Evolutionary conservation across 768 basidiomycete genomes (phyloP).

Genomic region (Gelatoporia subvermispora): DNA sequence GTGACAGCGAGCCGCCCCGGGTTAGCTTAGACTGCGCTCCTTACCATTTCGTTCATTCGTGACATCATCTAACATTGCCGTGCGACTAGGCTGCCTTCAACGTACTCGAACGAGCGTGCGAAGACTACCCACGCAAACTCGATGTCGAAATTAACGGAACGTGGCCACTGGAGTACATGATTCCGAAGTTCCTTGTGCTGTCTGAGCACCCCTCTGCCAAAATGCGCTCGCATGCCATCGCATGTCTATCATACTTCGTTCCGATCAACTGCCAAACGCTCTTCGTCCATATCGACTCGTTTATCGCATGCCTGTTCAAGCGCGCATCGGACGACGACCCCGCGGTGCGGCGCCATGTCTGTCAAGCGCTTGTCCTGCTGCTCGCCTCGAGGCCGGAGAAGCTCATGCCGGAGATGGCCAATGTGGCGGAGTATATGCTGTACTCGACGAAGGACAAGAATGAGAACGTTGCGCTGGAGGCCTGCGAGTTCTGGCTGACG

Average conservation of each 20-base stretch:
- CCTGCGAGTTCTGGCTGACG: slow-evolving; percentile 99
- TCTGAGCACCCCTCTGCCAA: slow-evolving; percentile 82
- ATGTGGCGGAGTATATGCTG: slow-evolving; percentile 98
- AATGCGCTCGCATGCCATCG: slow-evolving; percentile 90
- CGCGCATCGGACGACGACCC: slow-evolving; percentile 91
- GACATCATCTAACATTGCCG: slow-evolving; percentile 3
- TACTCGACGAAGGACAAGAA: slow-evolving; percentile 98
- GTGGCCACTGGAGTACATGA: slow-evolving; percentile 93
- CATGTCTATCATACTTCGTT: slow-evolving; percentile 92
- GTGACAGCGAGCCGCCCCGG: too few relatives aligned
- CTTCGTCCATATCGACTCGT: slow-evolving; percentile 85
- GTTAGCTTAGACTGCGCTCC: too few relatives aligned
- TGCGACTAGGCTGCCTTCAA: slow-evolving; percentile 80
- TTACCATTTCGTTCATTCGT: neutral
- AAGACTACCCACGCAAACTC: slow-evolving; percentile 94
- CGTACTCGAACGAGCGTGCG: slow-evolving; percentile 91
- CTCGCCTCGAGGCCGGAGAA: slow-evolving; percentile 93
- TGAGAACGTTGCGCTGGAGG: slow-evolving; percentile 93
- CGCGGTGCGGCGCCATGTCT: slow-evolving; percentile 92
- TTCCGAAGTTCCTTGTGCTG: slow-evolving; percentile 89
- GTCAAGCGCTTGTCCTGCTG: slow-evolving; percentile 90
- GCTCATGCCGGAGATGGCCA: slow-evolving; percentile 91
- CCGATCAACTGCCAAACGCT: slow-evolving; percentile 84
- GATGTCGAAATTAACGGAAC: slow-evolving; percentile 90
- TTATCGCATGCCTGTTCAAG: slow-evolving; percentile 91